Evolutionary conservation across 345 rosid species (phyloP), one percentile per base, ranked within the genome.

Genomic region (Eucalyptus virginea): DNA sequence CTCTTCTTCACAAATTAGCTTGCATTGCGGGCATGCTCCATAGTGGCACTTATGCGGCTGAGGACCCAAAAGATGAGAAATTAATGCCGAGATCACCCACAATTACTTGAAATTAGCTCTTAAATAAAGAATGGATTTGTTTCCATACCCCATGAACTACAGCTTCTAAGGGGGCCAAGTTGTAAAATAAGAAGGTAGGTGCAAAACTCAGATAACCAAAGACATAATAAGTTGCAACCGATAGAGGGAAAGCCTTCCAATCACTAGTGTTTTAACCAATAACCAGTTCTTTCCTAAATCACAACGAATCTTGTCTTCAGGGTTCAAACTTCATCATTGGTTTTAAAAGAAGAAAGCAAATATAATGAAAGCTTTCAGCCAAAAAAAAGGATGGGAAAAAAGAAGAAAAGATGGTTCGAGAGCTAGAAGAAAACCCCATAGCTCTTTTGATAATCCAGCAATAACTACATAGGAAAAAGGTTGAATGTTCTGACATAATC

Each of bases 21-120:
- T 93, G 90, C 99, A 98, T 44, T 92, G 92, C 52, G 99, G 99
- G 89, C 99, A 98, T 90, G 97, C 95, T 90, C 99, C 99, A 91
- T 98, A 96, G 91, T 98, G 99, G 90, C 99, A 98, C 93, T 93
- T 95, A 91, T 97, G 99, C 21, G 95, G 94, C 98, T 97, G 69
- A 50, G 94, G 93, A 93, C 67, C 86, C 88, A 90, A 88, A 87
- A 77, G 65, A 92, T 50, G 90, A 40, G 67, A 37, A 12, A 86
- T 51, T 51, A 52, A 40, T 77, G 85, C 85, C 28, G 16, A 77
- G 85, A 77, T 77, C 47, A 77, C 30, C 83, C 83, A 21, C 47
- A 77, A 77, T 11, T 72, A 72, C 81, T 72, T 72, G 45, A 34
- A 72, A 15, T 77, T 21, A 21, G 85, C 9, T 12, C 9, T 77